Conservation (phyloP, 192 early-diverging fungal species). For the Linderina pennispora region DNA sequence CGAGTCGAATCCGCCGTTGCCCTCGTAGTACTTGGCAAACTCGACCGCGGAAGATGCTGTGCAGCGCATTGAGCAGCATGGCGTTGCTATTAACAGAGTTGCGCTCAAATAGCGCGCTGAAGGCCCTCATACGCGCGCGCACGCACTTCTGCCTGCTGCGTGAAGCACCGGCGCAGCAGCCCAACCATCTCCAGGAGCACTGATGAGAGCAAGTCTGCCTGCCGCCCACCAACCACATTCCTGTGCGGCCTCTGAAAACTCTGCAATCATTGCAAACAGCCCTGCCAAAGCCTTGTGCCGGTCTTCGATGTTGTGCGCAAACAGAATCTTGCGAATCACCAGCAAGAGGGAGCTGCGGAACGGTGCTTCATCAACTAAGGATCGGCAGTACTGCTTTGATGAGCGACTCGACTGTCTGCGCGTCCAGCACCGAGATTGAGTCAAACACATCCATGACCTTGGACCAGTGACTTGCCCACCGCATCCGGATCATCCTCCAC, state of each 20-base stretch:
- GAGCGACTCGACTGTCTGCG: slow-evolving; percentile 47
- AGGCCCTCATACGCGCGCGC: slow-evolving; percentile 52
- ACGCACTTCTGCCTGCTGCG: slow-evolving; percentile 61
- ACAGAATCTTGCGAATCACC: slow-evolving; percentile 64
- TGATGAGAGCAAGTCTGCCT: slow-evolving; percentile 7
- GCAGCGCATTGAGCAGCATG: slow-evolving; percentile 13
- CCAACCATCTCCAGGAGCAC: slow-evolving; percentile 42
- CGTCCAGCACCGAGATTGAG: slow-evolving; percentile 54
- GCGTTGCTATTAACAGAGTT: slow-evolving; percentile 7
- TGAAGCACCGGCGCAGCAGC: slow-evolving; percentile 60
- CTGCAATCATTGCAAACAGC: slow-evolving; percentile 48
- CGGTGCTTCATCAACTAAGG: slow-evolving; percentile 43
- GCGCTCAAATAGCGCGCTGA: slow-evolving; percentile 36
- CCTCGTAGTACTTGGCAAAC: slow-evolving; percentile 44
- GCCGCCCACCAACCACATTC: slow-evolving; percentile 6
- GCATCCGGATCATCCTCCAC: slow-evolving; percentile 19
- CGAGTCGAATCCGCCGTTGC: slow-evolving; percentile 10
- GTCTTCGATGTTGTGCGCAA: slow-evolving; percentile 56
- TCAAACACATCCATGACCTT: slow-evolving; percentile 63
- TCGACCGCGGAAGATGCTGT: slow-evolving; percentile 23
- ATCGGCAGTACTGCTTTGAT: slow-evolving; percentile 52
- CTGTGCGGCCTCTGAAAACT: slow-evolving; percentile 12
- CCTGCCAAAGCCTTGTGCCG: slow-evolving; percentile 57
- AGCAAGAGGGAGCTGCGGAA: slow-evolving; percentile 59
- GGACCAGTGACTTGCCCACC: slow-evolving; percentile 13